Conservation (phyloP, 352 stramenopile genomes). For the Globisporangium cederbergense region DNA sequence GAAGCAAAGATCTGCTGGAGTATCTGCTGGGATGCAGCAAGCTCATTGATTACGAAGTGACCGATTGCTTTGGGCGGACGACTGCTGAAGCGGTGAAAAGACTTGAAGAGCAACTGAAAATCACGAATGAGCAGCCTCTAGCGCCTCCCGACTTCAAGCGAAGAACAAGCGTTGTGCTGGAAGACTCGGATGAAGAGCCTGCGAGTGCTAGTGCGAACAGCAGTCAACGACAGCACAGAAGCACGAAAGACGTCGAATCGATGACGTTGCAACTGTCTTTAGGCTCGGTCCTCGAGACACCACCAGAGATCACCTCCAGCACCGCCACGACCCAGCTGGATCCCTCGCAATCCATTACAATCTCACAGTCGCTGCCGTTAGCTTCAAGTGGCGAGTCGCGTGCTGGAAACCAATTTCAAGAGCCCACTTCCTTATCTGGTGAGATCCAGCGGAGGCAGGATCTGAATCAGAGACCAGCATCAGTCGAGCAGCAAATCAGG, state of each 20-base stretch:
- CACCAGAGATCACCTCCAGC: background rate
- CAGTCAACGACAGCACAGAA: background rate
- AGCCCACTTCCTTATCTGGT: background rate
- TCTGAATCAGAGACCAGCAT: background rate
- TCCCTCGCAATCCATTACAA: slow-evolving; percentile 3
- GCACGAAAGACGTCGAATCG: background rate
- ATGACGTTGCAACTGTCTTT: background rate
- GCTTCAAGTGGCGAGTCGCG: background rate
- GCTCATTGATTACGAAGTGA: slow-evolving; percentile 19
- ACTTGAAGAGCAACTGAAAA: slow-evolving; percentile 13
- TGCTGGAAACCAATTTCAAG: background rate
- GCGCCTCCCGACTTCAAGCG: background rate
- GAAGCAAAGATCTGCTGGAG: slow-evolving; percentile 16
- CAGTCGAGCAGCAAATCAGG: background rate
- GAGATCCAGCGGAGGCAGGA: background rate
- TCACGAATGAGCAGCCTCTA: background rate
- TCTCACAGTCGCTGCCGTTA: slow-evolving; percentile 1
- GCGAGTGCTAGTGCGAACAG: background rate
- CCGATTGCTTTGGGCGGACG: slow-evolving; percentile 37
- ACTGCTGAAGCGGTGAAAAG: slow-evolving; percentile 24
- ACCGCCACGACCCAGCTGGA: background rate
- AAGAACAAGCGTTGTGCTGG: slow-evolving; percentile 12
- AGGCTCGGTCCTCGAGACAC: background rate
- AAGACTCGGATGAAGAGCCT: slow-evolving; percentile 12
- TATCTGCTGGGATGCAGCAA: slow-evolving; percentile 12